Evolutionary conservation across 306 rosid species (phyloP), one percentile per base, ranked within the genome.

Genomic region (Senna siamea): DNA sequence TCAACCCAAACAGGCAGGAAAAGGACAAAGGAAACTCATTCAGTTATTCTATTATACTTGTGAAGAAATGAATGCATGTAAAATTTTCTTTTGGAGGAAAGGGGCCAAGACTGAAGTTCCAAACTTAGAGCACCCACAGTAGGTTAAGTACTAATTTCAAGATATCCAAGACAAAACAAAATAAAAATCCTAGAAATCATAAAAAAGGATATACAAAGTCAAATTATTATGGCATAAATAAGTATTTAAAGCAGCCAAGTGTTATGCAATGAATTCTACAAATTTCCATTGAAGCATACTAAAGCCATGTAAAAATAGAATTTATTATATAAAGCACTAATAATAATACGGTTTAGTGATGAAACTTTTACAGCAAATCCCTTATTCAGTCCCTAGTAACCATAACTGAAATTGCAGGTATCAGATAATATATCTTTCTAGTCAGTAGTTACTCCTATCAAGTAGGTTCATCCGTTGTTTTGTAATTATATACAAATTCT

Each of bases 1-100:
- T 75, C 69, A 69, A 74, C 23, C 56, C 26, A 0, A 17, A 23
- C 56, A 51, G 56, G 9, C 76, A 83, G 15, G 35, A 13, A 22
- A 44, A 19, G 30, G 40, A 53, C 70, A 34, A 53, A 35, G 23
- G 48, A 79, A 63, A 72, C 34, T 28, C 18, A 26, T 57, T 65
- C 54, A 71, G 80, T 62, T 37, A 76, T 68, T 59, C 52, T 0
- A 17, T 66, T 60, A 59, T 10, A 17, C 5, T 58, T 4, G 7
- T 44, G 38, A 66, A 26, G 30, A 72, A 58, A 66, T 37, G 30
- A 58, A 35, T 76, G 30, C 32, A 5, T 20, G 44, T 11, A 26
- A 55, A 23, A 1, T 55, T 55, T 12, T 23, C 3, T 23, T 11
- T 26, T 55, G 32, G 35, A 17, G 26, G 22, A 8, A 18, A 52